Percentiles rank a stretch among this genome's conserved stretches.
Evolutionary conservation across 2,329 filamentous ascomycete genomes (phyloP).

Genomic region (Cadophora gregata): DNA sequence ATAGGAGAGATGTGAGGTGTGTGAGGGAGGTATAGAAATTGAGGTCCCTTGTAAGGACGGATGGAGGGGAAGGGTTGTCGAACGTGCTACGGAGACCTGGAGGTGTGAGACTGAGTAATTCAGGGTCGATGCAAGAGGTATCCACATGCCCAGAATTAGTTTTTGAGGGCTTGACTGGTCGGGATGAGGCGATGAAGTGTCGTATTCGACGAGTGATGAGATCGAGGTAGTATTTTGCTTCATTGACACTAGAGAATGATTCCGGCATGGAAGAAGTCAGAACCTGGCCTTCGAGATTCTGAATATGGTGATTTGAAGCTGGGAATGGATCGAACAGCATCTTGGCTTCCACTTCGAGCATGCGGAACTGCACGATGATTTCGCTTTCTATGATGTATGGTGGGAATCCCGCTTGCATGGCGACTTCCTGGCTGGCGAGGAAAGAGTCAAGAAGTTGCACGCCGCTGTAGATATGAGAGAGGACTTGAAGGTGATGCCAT

Average conservation of each 20-base stretch:
- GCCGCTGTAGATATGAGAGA: conserved; percentile 14
- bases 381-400: conserved; percentile 14
- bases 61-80: background rate
- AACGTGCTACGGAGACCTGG: background rate
- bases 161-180: background rate
- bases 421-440: background rate
- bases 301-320: background rate
- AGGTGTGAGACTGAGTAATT: background rate
- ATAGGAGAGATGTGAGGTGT: background rate
- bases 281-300: background rate
- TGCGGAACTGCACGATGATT: conserved; percentile 20
- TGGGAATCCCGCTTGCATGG: background rate
- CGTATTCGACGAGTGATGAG: conserved; percentile 14
- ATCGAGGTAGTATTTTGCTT: conserved; percentile 20
- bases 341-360: conserved; percentile 8
- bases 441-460: conserved; percentile 14
- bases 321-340: conserved; percentile 11
- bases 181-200: conserved; percentile 8
- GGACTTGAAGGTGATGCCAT: conserved; percentile 19
- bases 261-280: conserved; percentile 9
- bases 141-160: background rate
- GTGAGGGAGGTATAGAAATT: background rate
- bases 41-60: background rate
- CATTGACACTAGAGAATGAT: conserved; percentile 3
- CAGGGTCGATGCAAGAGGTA: background rate